Conservation (phyloP, 768 basidiomycete genomes). For the Leccinum sublutescens region DNA sequence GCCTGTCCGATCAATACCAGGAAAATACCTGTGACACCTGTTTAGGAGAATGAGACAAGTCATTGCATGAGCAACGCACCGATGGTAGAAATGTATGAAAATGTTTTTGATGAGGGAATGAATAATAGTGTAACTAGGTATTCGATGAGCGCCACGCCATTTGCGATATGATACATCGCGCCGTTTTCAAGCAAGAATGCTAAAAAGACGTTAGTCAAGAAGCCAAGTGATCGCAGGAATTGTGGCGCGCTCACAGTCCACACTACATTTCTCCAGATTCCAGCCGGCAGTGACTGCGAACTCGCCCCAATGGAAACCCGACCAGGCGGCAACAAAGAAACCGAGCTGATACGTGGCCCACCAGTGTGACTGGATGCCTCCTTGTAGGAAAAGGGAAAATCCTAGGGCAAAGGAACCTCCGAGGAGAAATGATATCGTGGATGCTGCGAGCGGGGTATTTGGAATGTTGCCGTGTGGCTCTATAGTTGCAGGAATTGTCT, state of each 20-base stretch:
- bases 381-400: constrained; percentile 44
- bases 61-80: constrained; percentile 42
- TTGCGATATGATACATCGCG: constrained; percentile 77
- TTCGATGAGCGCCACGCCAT: constrained; percentile 74
- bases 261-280: constrained; percentile 88
- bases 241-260: constrained; percentile 71
- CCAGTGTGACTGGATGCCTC: constrained; percentile 46
- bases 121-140: constrained; percentile 72
- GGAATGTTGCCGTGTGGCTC: constrained; percentile 59
- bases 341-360: constrained; percentile 78
- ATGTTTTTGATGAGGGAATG: constrained; percentile 59
- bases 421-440: constrained; percentile 80
- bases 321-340: constrained; percentile 80
- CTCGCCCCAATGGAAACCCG: constrained; percentile 90
- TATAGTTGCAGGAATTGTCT: constrained; percentile 49
- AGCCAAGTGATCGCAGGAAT: neutral
- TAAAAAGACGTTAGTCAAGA: constrained; percentile 31
- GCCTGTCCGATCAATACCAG: constrained; percentile 70
- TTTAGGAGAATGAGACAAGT: neutral
- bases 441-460: constrained; percentile 83
- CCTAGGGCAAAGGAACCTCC: constrained; percentile 71
- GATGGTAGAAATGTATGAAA: constrained; percentile 53
- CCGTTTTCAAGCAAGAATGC: constrained; percentile 96
- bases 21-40: constrained; percentile 49
- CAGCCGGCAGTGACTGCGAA: constrained; percentile 95